These are phyloP conservation scores for Amaranthus tricolor DNA, from an alignment of 179 eudicot species.

Conservation along the genomic window DNA sequence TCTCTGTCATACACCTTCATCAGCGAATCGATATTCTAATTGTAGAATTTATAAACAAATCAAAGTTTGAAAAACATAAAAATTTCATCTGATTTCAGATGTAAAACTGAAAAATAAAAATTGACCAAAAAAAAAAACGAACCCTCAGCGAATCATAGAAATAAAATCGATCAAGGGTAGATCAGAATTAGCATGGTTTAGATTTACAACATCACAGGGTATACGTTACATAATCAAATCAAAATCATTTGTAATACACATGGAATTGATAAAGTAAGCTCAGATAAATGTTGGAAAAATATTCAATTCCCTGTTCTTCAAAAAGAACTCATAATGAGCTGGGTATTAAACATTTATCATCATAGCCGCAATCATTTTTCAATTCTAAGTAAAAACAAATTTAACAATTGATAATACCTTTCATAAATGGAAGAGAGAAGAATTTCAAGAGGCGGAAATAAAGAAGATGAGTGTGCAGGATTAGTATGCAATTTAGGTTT, in stretches of 20 bases:
- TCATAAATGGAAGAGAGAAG: background rate
- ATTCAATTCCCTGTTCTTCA: conserved; percentile 35
- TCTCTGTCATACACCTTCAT: too few species aligned
- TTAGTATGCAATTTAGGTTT: too few species aligned
- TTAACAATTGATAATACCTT: background rate
- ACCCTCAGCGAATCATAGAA: conserved; percentile 31
- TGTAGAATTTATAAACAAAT: too few species aligned
- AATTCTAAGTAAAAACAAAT: background rate
- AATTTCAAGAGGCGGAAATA: background rate
- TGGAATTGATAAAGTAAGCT: conserved; percentile 18
- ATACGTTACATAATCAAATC: background rate
- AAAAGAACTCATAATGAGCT: conserved; percentile 58
- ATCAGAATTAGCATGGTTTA: conserved; percentile 51
- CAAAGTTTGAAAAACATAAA: too few species aligned
- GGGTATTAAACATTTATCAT: conserved; percentile 43
- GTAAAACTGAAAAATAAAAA: background rate
- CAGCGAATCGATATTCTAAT: too few species aligned
- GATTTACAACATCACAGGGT: conserved; percentile 31
- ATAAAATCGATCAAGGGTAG: conserved; percentile 29
- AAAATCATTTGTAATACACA: too few species aligned
- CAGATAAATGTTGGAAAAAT: conserved; percentile 32
- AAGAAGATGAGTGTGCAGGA: too few species aligned
- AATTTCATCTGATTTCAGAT: too few species aligned
- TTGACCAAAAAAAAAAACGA: background rate
- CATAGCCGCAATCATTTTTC: conserved; percentile 20